phyloP scores from a whole-genome alignment of 1,284 basidiomycete genomes.

The Hypsizygus ulmarius region DNA sequence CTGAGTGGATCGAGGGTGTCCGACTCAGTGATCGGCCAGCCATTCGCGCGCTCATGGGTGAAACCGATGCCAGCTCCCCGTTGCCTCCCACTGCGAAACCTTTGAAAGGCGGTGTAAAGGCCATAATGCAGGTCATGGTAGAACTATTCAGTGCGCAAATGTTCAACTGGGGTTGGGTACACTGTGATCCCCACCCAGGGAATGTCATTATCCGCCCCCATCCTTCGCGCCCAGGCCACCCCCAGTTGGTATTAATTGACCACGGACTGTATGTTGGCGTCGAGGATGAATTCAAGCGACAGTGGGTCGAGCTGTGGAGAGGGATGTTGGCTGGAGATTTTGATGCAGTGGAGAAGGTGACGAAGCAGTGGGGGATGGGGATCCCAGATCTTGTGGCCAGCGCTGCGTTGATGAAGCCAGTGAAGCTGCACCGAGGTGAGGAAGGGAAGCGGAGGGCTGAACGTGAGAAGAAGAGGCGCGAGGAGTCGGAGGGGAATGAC shows the following conservation, averaged over 20 bases:
- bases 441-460: slow-evolving; percentile 21
- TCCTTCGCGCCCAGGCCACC: slow-evolving; percentile 53
- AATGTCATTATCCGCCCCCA: slow-evolving; percentile 82
- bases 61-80: slow-evolving; percentile 26
- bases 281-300: slow-evolving; percentile 58
- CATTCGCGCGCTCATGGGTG: slow-evolving; percentile 58
- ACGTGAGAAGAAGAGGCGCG: slow-evolving; percentile 21
- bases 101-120: slow-evolving; percentile 62
- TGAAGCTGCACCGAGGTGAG: slow-evolving; percentile 38
- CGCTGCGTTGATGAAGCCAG: slow-evolving; percentile 64
- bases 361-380: slow-evolving; percentile 77
- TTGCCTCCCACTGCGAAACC: slow-evolving; percentile 27
- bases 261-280: slow-evolving; percentile 84
- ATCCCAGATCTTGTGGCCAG: slow-evolving; percentile 76
- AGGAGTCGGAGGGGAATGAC: slow-evolving; percentile 25
- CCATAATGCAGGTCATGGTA: slow-evolving; percentile 77
- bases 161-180: slow-evolving; percentile 87
- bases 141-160: slow-evolving; percentile 83
- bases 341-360: slow-evolving; percentile 57
- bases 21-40: slow-evolving; percentile 69
- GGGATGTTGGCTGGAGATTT: slow-evolving; percentile 74
- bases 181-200: slow-evolving; percentile 79
- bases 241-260: slow-evolving; percentile 85
- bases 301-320: slow-evolving; percentile 81
- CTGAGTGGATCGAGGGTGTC: slow-evolving; percentile 85